These are phyloP conservation scores for Penicillium fuscoglaucum DNA, from an alignment of 2,329 filamentous ascomycete genomes.

Conservation along the genomic window DNA sequence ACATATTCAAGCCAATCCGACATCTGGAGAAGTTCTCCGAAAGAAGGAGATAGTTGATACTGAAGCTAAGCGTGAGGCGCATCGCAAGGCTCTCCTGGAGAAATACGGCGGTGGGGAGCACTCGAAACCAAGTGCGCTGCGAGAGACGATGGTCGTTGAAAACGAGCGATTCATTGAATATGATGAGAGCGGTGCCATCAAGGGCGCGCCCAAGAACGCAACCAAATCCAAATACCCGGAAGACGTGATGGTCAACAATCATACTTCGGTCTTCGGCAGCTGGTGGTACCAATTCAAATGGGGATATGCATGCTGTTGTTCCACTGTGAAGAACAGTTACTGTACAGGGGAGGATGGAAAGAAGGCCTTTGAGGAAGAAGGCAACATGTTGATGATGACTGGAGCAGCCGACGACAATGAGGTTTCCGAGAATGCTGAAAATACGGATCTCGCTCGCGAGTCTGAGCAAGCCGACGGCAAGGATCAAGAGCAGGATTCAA, in stretches of 20 bases:
- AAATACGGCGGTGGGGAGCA: conserved; percentile 76
- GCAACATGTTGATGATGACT: conserved; percentile 57
- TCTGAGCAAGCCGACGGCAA: conserved; percentile 32
- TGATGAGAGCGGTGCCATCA: conserved; percentile 84
- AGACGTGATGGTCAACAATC: conserved; percentile 85
- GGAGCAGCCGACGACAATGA: conserved; percentile 23
- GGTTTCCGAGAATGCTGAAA: conserved; percentile 7
- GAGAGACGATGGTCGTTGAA: conserved; percentile 69
- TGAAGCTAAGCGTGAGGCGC: conserved; percentile 66
- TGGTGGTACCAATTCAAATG: conserved; percentile 97
- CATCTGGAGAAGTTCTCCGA: conserved; percentile 79
- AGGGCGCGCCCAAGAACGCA: conserved; percentile 74
- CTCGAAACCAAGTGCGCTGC: conserved; percentile 61
- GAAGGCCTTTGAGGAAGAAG: conserved; percentile 73
- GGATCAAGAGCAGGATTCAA: conserved; percentile 35
- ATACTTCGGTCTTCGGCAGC: conserved; percentile 89
- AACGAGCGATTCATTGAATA: conserved; percentile 92
- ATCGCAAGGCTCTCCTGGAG: conserved; percentile 69
- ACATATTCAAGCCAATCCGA: conserved; percentile 95
- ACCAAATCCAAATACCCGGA: conserved; percentile 91
- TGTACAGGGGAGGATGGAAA: conserved; percentile 92
- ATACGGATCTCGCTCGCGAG: conserved; percentile 24
- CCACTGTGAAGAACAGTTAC: conserved; percentile 91
- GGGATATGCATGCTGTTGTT: conserved; percentile 96
- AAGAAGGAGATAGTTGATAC: conserved; percentile 77